Evolutionary conservation across 441 rosid genomes (phyloP), one percentile per base, ranked within the genome.

Genomic region (Euphorbia schlechtendalii): DNA sequence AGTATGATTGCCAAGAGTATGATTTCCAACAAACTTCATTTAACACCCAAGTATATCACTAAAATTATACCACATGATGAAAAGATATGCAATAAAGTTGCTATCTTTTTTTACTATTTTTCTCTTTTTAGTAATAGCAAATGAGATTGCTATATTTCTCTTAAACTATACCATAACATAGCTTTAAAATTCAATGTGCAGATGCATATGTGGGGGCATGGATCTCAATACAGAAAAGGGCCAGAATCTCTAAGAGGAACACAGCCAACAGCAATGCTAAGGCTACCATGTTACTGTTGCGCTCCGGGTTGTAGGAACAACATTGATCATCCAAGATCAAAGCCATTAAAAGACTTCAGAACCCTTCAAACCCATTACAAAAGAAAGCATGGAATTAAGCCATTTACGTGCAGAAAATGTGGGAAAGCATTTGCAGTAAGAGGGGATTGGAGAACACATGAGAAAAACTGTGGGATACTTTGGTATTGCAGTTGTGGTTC

Each of bases 161-260:
- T 48, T n/a, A 17, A 48, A 48, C 14, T 45, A 45, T 8, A 48
- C 9, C 0, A 48, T 48, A 5, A 15, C 21, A 48, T 48, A 15
- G 18, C n/a, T 48, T 15, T 15, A n/a, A 46, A 1, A 6, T 46
- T 18, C 20, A 49, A 58, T 40, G 30, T 56, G 75, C 59, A 93
- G 99, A 94, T 94, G 99, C 99, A 94, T 77, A 94, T 94, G 99
- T 94, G 99, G 99, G 99, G 99, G 56, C 99, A 94, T 69, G 99
- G 99, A 53, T 90, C 99, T 43, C 96, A 94, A 68, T 94, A 94
- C 76, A 74, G 96, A 66, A 94, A 86, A 77, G 99, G 99, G 30
- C 97, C 99, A 5, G 99, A 94, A 69, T 90, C 97, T 0, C 84
- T 94, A 7, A 81, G 96, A 56, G 97, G 97, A 67, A 90, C 97